Evolutionary conservation across 306 rosid genomes (phyloP), one percentile per base, ranked within the genome.

Genomic region (Cucumis cinereus): DNA sequence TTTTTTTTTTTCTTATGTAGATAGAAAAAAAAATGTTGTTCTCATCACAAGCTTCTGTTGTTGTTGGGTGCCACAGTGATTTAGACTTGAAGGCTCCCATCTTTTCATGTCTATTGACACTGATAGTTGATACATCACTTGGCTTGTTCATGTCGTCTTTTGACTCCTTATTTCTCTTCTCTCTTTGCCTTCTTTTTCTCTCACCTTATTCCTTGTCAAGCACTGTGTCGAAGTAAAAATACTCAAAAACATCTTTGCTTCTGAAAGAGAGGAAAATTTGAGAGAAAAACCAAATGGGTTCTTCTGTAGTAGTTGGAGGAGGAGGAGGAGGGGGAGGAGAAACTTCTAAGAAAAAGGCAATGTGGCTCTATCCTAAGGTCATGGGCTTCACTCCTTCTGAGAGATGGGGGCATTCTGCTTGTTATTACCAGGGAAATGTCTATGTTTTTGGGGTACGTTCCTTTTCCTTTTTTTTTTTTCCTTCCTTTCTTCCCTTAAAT

Each of bases 351-450:
- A 89, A 83, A 87, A 92, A 88, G 85, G 90, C 99, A 94, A 94
- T 92, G 97, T 94, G 99, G 99, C 85, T 92, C 73, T 89, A 89
- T 82, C 99, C 99, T 19, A 92, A 89, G 79, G 91, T 86, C 60
- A 67, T 87, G 89, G 92, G 96, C 53, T 90, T 82, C 43, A 87
- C 82, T 77, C 97, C 96, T 82, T 86, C 96, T 81, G 96, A 92
- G 77, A 83, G 99, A 94, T 94, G 99, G 99, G 99, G 99, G 71
- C 99, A 94, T 86, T 86, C 99, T 74, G 90, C 97, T 84, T 92
- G 96, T 73, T 86, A 72, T 79, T 85, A 89, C 72, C 84, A 77
- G 23, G 91, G 96, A 60, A 77, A 81, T 76, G 85, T 92, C 82
- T 92, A 89, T 84, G 82, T 92, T 66, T 94, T 86, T 83, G 99